A percentile compares a stretch with the other conserved stretches of the same genome.
Evolutionary conservation across 441 rosid genomes (phyloP).

Genomic region (Hypseocharis bilobata): DNA sequence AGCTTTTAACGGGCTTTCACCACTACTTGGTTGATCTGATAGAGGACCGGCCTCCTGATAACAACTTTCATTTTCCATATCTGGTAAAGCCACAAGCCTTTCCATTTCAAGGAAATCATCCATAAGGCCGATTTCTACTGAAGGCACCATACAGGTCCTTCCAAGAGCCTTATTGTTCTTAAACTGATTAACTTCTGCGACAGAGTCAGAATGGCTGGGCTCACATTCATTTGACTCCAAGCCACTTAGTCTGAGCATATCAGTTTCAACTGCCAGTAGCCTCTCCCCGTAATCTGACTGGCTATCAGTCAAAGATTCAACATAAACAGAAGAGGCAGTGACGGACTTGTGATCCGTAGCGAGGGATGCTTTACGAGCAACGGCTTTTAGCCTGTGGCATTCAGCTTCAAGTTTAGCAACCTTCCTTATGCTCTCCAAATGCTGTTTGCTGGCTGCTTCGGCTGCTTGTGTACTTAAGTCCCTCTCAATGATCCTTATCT

Average conservation of each 20-base stretch:
- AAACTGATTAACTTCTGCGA: conserved; percentile 27
- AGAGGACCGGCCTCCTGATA: conserved; percentile 25
- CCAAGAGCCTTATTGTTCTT: conserved; percentile 30
- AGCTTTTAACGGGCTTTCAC: conserved; percentile 30
- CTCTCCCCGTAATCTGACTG: conserved; percentile 53
- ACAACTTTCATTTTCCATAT: conserved; percentile 33
- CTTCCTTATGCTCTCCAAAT: conserved; percentile 65
- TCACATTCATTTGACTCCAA: conserved; percentile 27
- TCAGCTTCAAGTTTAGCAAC: conserved; percentile 72
- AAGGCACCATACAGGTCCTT: conserved; percentile 37
- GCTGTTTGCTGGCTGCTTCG: conserved; percentile 81
- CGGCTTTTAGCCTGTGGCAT: conserved; percentile 53
- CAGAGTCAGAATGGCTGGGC: conserved; percentile 41
- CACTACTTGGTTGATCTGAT: conserved; percentile 27
- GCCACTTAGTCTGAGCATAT: conserved; percentile 22
- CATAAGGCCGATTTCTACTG: conserved; percentile 55
- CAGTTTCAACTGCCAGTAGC: conserved; percentile 40
- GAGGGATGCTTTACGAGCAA: conserved; percentile 37
- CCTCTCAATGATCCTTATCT: conserved; percentile 52
- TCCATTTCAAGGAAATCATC: conserved; percentile 98
- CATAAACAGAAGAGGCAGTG: conserved; percentile 36
- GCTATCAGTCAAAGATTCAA: conserved; percentile 51
- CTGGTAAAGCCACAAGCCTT: conserved; percentile 54
- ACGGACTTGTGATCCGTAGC: conserved; percentile 33
- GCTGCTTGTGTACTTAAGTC: conserved; percentile 73